phyloP scores from a whole-genome alignment of 192 early-diverging fungal genomes.

The Backusella circina region DNA sequence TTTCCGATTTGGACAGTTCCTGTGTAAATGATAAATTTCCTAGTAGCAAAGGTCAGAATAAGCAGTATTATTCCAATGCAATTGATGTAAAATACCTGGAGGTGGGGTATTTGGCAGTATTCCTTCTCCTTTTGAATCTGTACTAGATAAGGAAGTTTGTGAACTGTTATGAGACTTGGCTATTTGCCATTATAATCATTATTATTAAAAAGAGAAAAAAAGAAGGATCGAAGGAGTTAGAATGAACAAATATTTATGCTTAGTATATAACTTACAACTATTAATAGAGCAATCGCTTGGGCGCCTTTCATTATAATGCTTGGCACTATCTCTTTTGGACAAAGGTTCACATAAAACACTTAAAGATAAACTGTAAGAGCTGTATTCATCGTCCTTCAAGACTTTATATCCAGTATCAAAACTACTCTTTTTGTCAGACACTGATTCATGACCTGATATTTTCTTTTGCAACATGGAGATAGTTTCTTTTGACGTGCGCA shows the following conservation, averaged over 20 bases:
- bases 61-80: background rate
- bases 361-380: background rate
- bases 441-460: conserved; percentile 36
- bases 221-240: background rate
- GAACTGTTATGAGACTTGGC: background rate
- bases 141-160: background rate
- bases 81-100: background rate
- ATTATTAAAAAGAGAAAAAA: background rate
- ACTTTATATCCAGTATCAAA: background rate
- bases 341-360: background rate
- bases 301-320: background rate
- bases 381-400: too few relatives aligned
- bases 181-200: background rate
- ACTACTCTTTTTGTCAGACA: background rate
- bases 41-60: background rate
- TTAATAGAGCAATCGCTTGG: background rate
- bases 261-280: background rate
- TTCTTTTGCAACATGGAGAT: conserved; percentile 68
- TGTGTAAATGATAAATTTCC: background rate
- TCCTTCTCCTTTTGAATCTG: background rate
- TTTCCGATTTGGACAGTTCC: background rate
- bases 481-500: conserved; percentile 70
- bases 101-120: background rate
- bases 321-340: background rate
- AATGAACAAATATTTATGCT: background rate